Evolutionary conservation across 345 rosid species (phyloP).

Genomic region (Pistacia vera): DNA sequence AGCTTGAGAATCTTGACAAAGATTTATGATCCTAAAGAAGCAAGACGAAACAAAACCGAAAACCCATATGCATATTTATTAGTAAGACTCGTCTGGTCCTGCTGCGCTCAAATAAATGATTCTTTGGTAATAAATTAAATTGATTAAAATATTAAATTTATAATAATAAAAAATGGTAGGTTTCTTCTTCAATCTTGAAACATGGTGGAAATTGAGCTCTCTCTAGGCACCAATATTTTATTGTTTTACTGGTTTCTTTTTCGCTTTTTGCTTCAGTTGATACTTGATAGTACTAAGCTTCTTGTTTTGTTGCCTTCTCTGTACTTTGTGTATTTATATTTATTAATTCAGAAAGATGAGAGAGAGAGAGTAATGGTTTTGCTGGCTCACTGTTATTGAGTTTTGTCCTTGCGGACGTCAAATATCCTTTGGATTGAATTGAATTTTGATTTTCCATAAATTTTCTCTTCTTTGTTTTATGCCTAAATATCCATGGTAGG

Average conservation of each 20-base stretch:
- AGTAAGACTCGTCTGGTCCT: not conserved
- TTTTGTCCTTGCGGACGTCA: not conserved
- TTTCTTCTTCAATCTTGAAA: not conserved
- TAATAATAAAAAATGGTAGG: not conserved
- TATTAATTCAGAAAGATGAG: too few species aligned
- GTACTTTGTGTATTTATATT: not conserved
- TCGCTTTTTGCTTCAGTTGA: not conserved
- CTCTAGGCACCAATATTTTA: not conserved
- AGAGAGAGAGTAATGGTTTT: not conserved
- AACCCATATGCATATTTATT: conserved; percentile 11
- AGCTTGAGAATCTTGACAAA: conserved; percentile 8
- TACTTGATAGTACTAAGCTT: not conserved
- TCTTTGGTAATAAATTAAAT: not conserved
- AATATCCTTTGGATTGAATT: not conserved
- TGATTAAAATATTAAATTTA: too few species aligned
- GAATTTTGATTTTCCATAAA: too few species aligned
- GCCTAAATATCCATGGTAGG: too few species aligned
- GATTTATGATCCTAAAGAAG: not conserved
- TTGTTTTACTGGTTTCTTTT: not conserved
- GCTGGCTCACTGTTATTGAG: not conserved
- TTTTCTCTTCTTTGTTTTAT: too few species aligned
- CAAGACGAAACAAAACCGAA: conserved; percentile 19
- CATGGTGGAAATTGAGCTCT: not conserved
- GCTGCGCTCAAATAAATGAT: not conserved
- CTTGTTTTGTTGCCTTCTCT: not conserved